Evolutionary conservation across 768 basidiomycete genomes (phyloP), one percentile per base, ranked within the genome.

Genomic region (Amanita muscaria): DNA sequence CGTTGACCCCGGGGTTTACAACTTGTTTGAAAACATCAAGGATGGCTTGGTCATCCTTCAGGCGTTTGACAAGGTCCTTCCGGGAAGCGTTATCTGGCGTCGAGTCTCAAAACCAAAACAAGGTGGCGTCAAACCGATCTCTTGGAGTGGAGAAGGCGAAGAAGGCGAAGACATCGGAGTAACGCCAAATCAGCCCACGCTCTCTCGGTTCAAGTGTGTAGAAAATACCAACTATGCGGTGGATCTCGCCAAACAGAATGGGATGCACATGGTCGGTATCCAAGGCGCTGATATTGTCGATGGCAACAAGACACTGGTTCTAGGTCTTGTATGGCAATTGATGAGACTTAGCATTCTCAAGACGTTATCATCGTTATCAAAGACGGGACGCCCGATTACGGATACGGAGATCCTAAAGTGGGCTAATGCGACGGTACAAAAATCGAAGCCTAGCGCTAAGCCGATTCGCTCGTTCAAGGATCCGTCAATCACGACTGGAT

Each of bases 241-340:
- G 33, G 96, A 98, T 35, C 80, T 99, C 12, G 93, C 80, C 3
- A 89, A 83, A 62, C 83, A 89, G 62, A 93, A 88, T 56, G 82
- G 85, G 35, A 88, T 99, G 88, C 89, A 88, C 59, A 68, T 99
- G 49, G 92, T 99, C 36, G 93, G 94, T 5, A 97, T 98, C 50
- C 96, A 99, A 60, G 96, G 96, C 10, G 82, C 94, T 1, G 94
- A 98, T 62, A 93, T 99, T 52, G 90, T 93, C 47, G 94, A 99
- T 56, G 91, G 83, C n/a, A 71, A 70, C 40, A 86, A 82, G 65
- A 98, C 93, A 3, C 70, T 99, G 44, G 92, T 97, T 5, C 77
- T 99, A 22, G 96, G 94, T 23, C 76, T 97, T 27, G 92, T 97
- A 1, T 99, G 96, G 96, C 96, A 98, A 58, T 70, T 96, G 42